Evolutionary conservation across 2,329 filamentous ascomycete genomes (phyloP), one percentile per base, ranked within the genome.

Genomic region (Macrophomina pseudophaseolina): DNA sequence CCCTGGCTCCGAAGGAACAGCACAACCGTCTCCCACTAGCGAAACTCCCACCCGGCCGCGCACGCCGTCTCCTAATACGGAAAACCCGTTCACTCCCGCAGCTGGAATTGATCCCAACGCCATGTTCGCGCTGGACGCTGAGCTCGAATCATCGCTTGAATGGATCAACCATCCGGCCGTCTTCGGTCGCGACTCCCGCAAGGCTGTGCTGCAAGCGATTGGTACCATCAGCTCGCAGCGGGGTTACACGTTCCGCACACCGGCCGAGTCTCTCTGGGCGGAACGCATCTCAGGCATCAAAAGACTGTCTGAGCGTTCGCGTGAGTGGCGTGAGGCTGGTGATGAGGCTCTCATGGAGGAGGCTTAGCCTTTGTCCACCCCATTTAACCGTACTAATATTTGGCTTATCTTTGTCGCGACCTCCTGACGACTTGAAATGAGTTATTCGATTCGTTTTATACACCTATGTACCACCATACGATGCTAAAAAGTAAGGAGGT

Each of bases 101-200:
- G 87, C 89, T 6, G 91, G 93, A n/a, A 94, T 99, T 66, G 95
- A 99, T 74, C 81, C 87, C 5, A 85, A 84, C 42, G 95, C 92
- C 0, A 94, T 98, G 73, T 84, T 88, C 30, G 94, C 95, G 2
- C 87, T 99, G 18, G 95, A 99, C 76, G 88, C 91, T 0, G 95
- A 99, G 78, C 86, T 99, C 40, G 93, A 97, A 76, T 88, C 91
- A 40, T 92, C 91, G 60, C 83, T 99, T 16, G 95, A 99, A 80
- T 99, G 95, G 95, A 98, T 99, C 79, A 93, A 91, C 75, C 95
- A 99, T 74, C 95, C 95, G 1, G 94, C 94, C 1, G 92, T 98
- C 2, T 99, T 99, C 76, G 90, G 91, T 8, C 89, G 95, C 44
- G 95, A 99, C 77, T 95, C 92, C 67, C 90, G 95, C 73, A 99